phyloP scores from a whole-genome alignment of 805 yeast species.

The Metschnikowia similis region DNA sequence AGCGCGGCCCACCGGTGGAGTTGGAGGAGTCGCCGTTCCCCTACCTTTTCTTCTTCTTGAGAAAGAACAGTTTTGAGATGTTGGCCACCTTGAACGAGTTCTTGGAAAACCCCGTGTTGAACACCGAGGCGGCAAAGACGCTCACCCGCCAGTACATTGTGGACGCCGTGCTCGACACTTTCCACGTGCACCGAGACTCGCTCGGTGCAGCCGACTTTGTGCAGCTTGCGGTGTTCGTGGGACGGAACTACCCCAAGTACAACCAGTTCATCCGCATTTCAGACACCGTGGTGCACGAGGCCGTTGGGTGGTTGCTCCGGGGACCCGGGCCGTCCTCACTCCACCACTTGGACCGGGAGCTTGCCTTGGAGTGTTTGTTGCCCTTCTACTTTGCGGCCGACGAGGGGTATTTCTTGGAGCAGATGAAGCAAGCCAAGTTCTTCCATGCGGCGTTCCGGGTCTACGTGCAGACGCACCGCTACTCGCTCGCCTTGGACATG shows the following conservation, averaged over 20 bases:
- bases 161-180: constrained; percentile 63
- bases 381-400: constrained; percentile 61
- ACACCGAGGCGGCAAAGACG: constrained; percentile 48
- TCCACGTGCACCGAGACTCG: constrained; percentile 28
- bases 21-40: constrained; percentile 45
- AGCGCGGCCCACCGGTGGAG: not conserved
- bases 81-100: constrained; percentile 72
- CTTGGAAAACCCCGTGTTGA: constrained; percentile 73
- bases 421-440: constrained; percentile 52
- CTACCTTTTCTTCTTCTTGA: constrained; percentile 56
- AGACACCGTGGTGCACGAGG: constrained; percentile 48
- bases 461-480: constrained; percentile 50
- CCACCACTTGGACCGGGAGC: constrained; percentile 57
- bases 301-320: constrained; percentile 48
- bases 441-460: constrained; percentile 55
- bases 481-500: constrained; percentile 49
- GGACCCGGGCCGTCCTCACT: constrained; percentile 18
- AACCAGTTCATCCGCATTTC: constrained; percentile 75
- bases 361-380: constrained; percentile 69
- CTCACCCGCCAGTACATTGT: constrained; percentile 74
- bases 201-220: constrained; percentile 25
- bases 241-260: constrained; percentile 80
- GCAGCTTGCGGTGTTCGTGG: constrained; percentile 62
- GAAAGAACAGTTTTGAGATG: constrained; percentile 52
- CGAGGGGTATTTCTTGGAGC: constrained; percentile 43